These are phyloP conservation scores for Syzygium malaccense DNA, from an alignment of 441 rosid genomes.

Conservation along the genomic window DNA sequence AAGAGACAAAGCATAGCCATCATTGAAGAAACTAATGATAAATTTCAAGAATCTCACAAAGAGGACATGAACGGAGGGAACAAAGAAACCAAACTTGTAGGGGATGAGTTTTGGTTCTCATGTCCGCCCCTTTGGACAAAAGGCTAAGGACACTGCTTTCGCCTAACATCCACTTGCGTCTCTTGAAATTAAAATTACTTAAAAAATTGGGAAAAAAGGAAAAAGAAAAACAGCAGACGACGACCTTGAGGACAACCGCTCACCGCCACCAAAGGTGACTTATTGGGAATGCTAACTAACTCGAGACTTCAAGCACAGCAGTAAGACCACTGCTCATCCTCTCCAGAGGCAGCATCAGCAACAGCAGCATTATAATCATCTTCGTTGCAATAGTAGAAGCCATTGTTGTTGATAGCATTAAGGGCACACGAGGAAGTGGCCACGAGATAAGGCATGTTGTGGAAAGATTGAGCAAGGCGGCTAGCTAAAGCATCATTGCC, in stretches of 20 bases:
- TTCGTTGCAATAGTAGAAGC: constrained; percentile 47
- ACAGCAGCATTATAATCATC: constrained; percentile 37
- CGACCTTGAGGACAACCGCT: constrained; percentile 15
- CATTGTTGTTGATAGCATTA: constrained; percentile 48
- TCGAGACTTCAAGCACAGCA: constrained; percentile 40
- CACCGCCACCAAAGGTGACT: background rate
- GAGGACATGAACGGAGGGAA: background rate
- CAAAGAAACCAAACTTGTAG: background rate
- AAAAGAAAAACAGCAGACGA: background rate
- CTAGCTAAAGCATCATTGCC: constrained; percentile 27
- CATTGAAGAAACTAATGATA: background rate
- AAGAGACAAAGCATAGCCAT: background rate
- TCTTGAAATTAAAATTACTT: background rate
- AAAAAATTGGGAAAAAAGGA: background rate
- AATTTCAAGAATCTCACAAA: background rate
- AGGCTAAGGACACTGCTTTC: constrained; percentile 15
- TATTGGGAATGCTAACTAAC: background rate
- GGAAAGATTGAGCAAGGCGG: constrained; percentile 59
- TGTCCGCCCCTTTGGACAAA: constrained; percentile 13
- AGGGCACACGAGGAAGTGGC: constrained; percentile 50
- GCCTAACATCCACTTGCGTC: constrained; percentile 14
- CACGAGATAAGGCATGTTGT: constrained; percentile 81
- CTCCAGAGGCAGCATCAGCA: constrained; percentile 36
- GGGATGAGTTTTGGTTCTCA: background rate
- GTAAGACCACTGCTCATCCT: constrained; percentile 62